Evolutionary conservation across 2,329 filamentous ascomycete species (phyloP).

Genomic region (Fusarium sp.): DNA sequence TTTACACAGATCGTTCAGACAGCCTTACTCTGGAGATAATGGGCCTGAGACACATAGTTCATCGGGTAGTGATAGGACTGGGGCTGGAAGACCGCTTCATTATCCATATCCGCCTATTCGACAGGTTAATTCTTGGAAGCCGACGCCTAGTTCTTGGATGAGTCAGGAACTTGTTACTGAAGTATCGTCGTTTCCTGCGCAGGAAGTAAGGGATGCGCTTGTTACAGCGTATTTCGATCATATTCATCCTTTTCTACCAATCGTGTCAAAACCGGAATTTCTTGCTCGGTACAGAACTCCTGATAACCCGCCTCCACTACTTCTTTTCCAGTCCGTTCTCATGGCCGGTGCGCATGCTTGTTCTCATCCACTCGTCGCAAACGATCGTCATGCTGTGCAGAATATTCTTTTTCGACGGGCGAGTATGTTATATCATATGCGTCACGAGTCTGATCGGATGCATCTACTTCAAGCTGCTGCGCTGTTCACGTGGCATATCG

Average conservation of each 20-base stretch:
- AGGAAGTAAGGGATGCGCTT: slow-evolving; percentile 44
- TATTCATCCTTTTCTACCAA: slow-evolving; percentile 42
- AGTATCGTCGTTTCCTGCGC: slow-evolving; percentile 40
- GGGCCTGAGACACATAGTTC: slow-evolving; percentile 34
- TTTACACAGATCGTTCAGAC: slow-evolving; percentile 41
- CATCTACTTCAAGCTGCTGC: slow-evolving; percentile 43
- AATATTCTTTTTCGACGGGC: slow-evolving; percentile 43
- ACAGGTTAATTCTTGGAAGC: slow-evolving; percentile 43
- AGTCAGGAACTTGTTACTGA: slow-evolving; percentile 39
- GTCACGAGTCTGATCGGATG: slow-evolving; percentile 42
- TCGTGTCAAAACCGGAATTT: slow-evolving; percentile 43
- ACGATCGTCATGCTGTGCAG: slow-evolving; percentile 43
- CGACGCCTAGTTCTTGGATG: slow-evolving; percentile 34
- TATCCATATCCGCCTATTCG: slow-evolving; percentile 45
- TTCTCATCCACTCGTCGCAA: slow-evolving; percentile 40
- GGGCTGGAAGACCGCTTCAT: slow-evolving; percentile 26
- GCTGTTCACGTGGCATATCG: slow-evolving; percentile 44
- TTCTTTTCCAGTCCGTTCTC: slow-evolving; percentile 40
- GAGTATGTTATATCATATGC: slow-evolving; percentile 45
- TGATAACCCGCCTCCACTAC: slow-evolving; percentile 37
- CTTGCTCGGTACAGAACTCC: slow-evolving; percentile 38
- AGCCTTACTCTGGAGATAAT: slow-evolving; percentile 28
- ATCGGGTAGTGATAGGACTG: slow-evolving; percentile 17
- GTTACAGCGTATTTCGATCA: slow-evolving; percentile 43
- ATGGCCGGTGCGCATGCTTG: slow-evolving; percentile 45